Base-by-base conservation (phyloP, 208 protist genomes). In the Acanthamoeba lenticulata region DNA sequence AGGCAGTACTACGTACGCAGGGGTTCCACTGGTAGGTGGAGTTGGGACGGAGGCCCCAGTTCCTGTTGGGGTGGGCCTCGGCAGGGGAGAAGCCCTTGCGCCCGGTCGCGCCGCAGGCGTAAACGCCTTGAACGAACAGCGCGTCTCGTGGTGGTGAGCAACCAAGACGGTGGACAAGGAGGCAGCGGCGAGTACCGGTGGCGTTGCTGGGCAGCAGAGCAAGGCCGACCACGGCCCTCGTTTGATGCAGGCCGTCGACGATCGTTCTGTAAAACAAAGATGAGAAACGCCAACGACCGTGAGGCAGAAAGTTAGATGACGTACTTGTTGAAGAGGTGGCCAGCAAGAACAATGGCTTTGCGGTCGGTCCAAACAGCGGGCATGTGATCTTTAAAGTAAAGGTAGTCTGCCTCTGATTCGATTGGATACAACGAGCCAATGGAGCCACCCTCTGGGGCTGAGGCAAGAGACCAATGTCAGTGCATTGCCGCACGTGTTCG, bases 271-370 rank as follows among this genome's bases (percentile, higher is more conserved):
- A 21, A 17, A 49, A 24, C 2, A 15, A 42, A n/a, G 6, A 29
- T 45, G 42, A 81, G 72, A 77, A 29, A 47, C 9, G 45, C 32
- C 7, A 55, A 36, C 24, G 17, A 21, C 17, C n/a, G 38, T 5
- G 29, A 86, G 24, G 45, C 6, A 57, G 77, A 44, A 52, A 45
- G 11, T 7, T n/a, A n/a, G 69, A 13, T 0, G 34, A 47, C 52
- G 36, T 32, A 90, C 83, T 69, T 90, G 55, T 67, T 90, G 83
- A 90, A 90, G 45, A 90, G 83, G 55, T 69, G 52, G 13, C 52
- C 47, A 3, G 52, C 83, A n/a, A 90, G 83, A 4, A 90, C 83
- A n/a, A 90, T 27, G 34, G 83, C 55, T 38, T 90, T 90, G 55
- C 21, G 83, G 52, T 90, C 83, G 13, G 57, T 90, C 52, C 47